Evolutionary conservation across 345 rosid species (phyloP).

Genomic region (Dipteronia sinensis): DNA sequence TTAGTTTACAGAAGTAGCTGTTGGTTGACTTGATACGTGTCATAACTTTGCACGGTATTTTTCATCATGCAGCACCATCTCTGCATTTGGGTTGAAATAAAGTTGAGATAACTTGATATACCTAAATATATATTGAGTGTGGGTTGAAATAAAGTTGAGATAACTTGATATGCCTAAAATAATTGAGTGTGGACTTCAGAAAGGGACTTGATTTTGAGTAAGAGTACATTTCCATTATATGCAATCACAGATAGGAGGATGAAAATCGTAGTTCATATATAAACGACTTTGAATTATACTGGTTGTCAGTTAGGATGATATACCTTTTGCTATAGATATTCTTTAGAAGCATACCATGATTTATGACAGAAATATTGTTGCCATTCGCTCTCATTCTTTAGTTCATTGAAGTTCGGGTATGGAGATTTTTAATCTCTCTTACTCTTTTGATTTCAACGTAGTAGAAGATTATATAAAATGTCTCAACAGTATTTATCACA

Average conservation of each 20-base stretch:
- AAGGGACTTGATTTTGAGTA: not conserved
- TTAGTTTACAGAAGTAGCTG: not conserved
- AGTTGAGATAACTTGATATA: too few relatives aligned
- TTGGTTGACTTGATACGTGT: not conserved
- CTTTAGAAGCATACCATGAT: too few relatives aligned
- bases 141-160: too few relatives aligned
- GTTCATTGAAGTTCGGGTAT: not conserved
- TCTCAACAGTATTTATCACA: not conserved
- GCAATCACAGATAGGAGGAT: not conserved
- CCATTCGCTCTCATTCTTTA: not conserved
- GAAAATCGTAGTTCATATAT: not conserved
- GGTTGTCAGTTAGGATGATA: not conserved
- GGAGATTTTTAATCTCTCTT: not conserved
- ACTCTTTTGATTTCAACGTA: too few relatives aligned
- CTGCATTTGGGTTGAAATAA: not conserved
- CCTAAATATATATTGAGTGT: too few relatives aligned
- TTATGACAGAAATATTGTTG: too few relatives aligned
- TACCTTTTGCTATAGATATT: too few relatives aligned
- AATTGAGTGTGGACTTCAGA: not conserved
- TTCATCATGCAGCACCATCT: not conserved
- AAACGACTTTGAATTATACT: not conserved
- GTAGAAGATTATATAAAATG: not conserved
- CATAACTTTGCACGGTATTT: not conserved
- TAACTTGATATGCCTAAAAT: not conserved
- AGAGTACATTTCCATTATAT: not conserved